Percentiles rank a stretch among this genome's conserved stretches.
Evolutionary conservation across 208 protist genomes (phyloP).

Genomic region (Crithidia fasciculata): DNA sequence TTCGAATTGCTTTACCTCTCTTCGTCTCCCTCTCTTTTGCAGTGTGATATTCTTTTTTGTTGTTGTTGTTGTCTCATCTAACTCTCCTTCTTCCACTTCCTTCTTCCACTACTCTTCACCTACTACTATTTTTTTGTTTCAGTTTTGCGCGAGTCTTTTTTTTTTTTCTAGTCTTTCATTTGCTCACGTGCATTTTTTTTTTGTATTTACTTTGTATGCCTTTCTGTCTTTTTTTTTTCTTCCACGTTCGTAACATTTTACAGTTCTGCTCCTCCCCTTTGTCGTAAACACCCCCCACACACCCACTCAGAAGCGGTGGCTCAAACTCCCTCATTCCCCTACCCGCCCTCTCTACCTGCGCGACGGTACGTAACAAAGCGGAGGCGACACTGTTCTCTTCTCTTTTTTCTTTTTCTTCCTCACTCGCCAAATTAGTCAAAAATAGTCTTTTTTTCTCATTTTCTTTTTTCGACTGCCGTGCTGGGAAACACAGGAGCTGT

Average conservation of each 20-base stretch:
- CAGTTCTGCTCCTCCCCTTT: too few species aligned
- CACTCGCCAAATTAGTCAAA: not conserved
- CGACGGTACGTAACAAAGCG: too few species aligned
- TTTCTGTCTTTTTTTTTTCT: not conserved
- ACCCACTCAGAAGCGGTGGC: too few species aligned
- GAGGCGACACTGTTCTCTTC: not conserved
- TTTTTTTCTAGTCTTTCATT: not conserved
- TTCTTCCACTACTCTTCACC: slow-evolving; percentile 3
- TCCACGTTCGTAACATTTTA: not conserved
- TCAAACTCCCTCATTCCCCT: too few species aligned
- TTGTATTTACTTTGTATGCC: not conserved
- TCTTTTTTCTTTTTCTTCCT: slow-evolving; percentile 3
- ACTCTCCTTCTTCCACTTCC: slow-evolving; percentile 2
- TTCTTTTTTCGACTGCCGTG: not conserved
- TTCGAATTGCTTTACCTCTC: too few species aligned
- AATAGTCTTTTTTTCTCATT: not conserved
- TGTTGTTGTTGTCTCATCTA: too few species aligned
- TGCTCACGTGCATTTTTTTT: not conserved
- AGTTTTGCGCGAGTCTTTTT: not conserved
- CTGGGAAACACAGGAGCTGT: too few species aligned
- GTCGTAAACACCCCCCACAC: too few species aligned
- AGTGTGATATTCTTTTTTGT: too few species aligned
- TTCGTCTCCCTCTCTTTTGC: too few species aligned
- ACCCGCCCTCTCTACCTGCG: too few species aligned
- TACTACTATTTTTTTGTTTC: too few species aligned